phyloP scores from a whole-genome alignment of 768 basidiomycete species.

The Lanmaoa pseudosensibilis region DNA sequence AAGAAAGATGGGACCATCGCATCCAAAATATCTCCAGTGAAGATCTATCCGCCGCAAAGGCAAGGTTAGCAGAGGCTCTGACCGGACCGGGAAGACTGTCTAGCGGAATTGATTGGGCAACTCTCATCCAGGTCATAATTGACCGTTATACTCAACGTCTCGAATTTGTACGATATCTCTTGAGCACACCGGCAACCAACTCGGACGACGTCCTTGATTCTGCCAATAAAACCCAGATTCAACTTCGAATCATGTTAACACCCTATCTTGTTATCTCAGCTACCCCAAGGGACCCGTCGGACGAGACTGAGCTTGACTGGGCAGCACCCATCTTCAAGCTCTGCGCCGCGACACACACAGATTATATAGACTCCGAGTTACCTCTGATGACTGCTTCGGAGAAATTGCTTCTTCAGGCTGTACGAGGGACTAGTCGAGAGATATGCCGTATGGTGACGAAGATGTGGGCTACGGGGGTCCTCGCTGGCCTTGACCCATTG shows the following conservation, averaged over 20 bases:
- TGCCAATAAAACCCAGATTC: slow-evolving; percentile 13
- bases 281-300: not conserved
- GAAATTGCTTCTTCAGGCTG: slow-evolving; percentile 21
- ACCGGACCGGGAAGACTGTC: not conserved
- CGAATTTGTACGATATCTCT: slow-evolving; percentile 24
- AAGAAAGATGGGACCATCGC: slow-evolving; percentile 24
- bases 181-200: slow-evolving; percentile 12
- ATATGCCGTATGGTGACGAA: slow-evolving; percentile 45
- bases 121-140: slow-evolving; percentile 27
- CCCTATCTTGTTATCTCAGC: slow-evolving; percentile 27
- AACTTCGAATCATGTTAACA: slow-evolving; percentile 27
- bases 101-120: slow-evolving; percentile 37
- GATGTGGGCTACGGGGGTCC: slow-evolving; percentile 46
- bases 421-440: slow-evolving; percentile 40
- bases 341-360: slow-evolving; percentile 33
- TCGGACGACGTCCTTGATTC: slow-evolving; percentile 1
- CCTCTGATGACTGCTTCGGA: slow-evolving; percentile 30
- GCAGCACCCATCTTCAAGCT: slow-evolving; percentile 27
- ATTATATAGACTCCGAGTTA: not conserved
- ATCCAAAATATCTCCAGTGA: slow-evolving; percentile 10
- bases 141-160: slow-evolving; percentile 35
- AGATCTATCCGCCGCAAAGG: slow-evolving; percentile 7
- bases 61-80: slow-evolving; percentile 6
- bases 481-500: slow-evolving; percentile 15
- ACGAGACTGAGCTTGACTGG: slow-evolving; percentile 22